Percentiles rank a stretch among this genome's conserved stretches.
phyloP scores from a whole-genome alignment of 768 basidiomycete genomes.

The Kwoniella sp. region DNA sequence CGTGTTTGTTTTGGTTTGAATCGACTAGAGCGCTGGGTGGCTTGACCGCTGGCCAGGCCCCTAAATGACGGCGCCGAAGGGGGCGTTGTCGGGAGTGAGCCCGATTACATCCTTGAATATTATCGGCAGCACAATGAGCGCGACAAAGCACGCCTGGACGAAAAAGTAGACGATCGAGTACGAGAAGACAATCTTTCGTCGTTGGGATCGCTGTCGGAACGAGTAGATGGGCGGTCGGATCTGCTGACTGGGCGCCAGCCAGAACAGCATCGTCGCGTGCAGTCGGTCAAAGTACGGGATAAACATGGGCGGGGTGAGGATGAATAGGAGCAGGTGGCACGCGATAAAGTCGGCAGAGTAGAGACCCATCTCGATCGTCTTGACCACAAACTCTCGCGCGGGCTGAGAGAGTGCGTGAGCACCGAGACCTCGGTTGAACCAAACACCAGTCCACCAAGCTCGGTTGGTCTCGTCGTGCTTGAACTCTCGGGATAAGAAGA shows the following conservation, averaged over 20 bases:
- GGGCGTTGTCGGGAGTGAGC: slow-evolving; percentile 48
- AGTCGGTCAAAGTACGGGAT: slow-evolving; percentile 87
- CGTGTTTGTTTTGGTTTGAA: too few relatives aligned
- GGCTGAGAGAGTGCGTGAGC: slow-evolving; percentile 93
- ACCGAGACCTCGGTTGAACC: slow-evolving; percentile 94
- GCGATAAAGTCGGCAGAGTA: slow-evolving; percentile 89
- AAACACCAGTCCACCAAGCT: slow-evolving; percentile 89
- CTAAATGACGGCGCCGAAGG: slow-evolving; percentile 45
- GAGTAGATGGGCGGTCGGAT: slow-evolving; percentile 71
- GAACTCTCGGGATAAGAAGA: slow-evolving; percentile 94
- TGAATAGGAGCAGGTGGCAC: slow-evolving; percentile 67
- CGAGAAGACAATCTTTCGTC: slow-evolving; percentile 72
- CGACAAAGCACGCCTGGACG: slow-evolving; percentile 66
- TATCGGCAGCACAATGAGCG: slow-evolving; percentile 58
- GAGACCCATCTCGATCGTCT: slow-evolving; percentile 90
- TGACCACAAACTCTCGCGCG: slow-evolving; percentile 93
- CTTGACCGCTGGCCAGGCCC: too few relatives aligned
- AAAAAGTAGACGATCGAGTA: slow-evolving; percentile 70
- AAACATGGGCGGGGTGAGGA: slow-evolving; percentile 80
- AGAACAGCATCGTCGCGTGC: slow-evolving; percentile 89
- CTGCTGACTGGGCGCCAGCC: slow-evolving; percentile 59
- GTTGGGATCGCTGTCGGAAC: slow-evolving; percentile 80
- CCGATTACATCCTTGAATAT: slow-evolving; percentile 63
- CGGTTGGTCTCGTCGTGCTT: slow-evolving; percentile 99
- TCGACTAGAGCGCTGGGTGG: too few relatives aligned